Evolutionary conservation across 768 basidiomycete genomes (phyloP).

Genomic region (Pholiota microspora): DNA sequence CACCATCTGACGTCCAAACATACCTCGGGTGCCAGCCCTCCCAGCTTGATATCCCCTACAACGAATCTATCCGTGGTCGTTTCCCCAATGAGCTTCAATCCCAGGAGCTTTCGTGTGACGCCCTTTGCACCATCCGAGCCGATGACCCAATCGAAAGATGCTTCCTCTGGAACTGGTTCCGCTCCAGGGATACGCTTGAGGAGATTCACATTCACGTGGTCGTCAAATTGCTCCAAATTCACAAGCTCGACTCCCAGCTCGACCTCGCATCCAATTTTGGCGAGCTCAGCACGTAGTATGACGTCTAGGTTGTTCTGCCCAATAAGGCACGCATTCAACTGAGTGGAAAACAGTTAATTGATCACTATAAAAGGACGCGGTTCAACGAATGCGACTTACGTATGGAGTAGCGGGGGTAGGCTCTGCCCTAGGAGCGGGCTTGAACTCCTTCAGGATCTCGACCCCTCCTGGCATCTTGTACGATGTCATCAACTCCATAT

Average conservation of each 20-base stretch:
- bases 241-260: constrained; percentile 44
- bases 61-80: constrained; percentile 31
- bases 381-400: constrained; percentile 17
- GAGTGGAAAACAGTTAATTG: background rate
- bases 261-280: constrained; percentile 28
- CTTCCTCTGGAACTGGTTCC: constrained; percentile 21
- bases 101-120: constrained; percentile 36
- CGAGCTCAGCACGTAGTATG: constrained; percentile 31
- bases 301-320: constrained; percentile 34
- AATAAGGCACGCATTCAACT: constrained; percentile 11
- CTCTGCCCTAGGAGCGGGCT: constrained; percentile 20
- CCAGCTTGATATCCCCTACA: constrained; percentile 39
- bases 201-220: constrained; percentile 35
- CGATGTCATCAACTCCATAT: constrained; percentile 21
- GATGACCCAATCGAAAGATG: constrained; percentile 34
- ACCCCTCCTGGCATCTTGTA: constrained; percentile 32
- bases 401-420: constrained; percentile 30
- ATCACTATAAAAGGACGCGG: background rate
- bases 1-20: no score
- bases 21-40: constrained; percentile 34
- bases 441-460: constrained; percentile 25
- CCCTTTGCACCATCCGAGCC: constrained; percentile 45
- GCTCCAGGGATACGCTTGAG: constrained; percentile 17
- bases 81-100: constrained; percentile 39
- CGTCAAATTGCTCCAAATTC: constrained; percentile 36